A percentile compares a stretch with the other conserved stretches of the same genome.
Evolutionary conservation across 352 stramenopile species (phyloP).

Genomic region (Globisporangium cystogenes): DNA sequence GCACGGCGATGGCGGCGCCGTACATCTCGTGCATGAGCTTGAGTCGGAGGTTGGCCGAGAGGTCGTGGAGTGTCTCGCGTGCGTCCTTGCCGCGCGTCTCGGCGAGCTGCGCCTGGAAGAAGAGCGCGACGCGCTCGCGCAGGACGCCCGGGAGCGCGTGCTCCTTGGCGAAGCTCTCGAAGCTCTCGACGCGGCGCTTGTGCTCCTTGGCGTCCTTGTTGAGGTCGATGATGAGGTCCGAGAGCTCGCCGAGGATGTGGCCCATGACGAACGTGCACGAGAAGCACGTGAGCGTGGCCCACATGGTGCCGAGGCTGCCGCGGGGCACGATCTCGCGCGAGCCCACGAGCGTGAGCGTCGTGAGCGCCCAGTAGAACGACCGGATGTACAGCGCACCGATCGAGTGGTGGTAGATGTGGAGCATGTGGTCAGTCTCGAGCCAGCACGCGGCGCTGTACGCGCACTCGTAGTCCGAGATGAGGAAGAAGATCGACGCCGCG

Average conservation of each 20-base stretch:
- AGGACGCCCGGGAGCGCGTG: constrained; percentile 40
- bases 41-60: constrained; percentile 62
- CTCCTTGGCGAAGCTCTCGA: constrained; percentile 69
- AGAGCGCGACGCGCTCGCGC: constrained; percentile 45
- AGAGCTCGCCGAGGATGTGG: constrained; percentile 66
- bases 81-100: constrained; percentile 43
- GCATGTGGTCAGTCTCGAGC: constrained; percentile 50
- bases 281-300: constrained; percentile 51
- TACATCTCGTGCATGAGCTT: constrained; percentile 78
- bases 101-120: constrained; percentile 56
- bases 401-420: constrained; percentile 55
- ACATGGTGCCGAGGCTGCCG: constrained; percentile 36
- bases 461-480: constrained; percentile 57
- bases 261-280: constrained; percentile 71
- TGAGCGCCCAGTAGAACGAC: constrained; percentile 72
- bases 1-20: constrained; percentile 29
- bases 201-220: constrained; percentile 71
- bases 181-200: constrained; percentile 61
- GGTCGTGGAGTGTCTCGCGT: constrained; percentile 42
- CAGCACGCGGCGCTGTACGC: constrained; percentile 35
- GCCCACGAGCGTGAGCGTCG: constrained; percentile 51
- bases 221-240: constrained; percentile 68
- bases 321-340: constrained; percentile 53
- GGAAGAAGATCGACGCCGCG: constrained; percentile 63
- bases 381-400: constrained; percentile 46